phyloP scores from a whole-genome alignment of 192 early-diverging fungal species.

The Bifiguratus adelaidae region DNA sequence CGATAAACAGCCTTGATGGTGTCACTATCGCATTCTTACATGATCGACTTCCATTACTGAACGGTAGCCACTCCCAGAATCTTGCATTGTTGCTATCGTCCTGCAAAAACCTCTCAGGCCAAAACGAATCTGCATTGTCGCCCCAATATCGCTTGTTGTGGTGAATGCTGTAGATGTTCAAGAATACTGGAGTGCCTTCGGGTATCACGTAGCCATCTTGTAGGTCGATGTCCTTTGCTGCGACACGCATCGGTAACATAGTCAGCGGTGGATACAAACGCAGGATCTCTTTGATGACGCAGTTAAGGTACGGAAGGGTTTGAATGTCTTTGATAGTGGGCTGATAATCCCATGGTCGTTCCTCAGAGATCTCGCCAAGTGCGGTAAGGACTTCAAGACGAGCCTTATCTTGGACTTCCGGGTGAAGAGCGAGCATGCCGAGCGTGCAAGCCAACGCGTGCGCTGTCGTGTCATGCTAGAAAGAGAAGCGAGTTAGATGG shows the following conservation, averaged over 20 bases:
- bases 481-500: no score
- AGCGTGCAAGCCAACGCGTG: conserved; percentile 24
- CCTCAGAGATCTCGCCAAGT: neutral
- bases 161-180: conserved; percentile 34
- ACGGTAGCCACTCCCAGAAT: neutral
- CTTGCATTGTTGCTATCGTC: conserved; percentile 1
- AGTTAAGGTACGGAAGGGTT: neutral
- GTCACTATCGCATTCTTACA: no score
- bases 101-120: conserved; percentile 36
- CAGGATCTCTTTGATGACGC: neutral
- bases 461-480: conserved; percentile 16
- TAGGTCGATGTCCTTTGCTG: conserved; percentile 10
- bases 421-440: conserved; percentile 31
- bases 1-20: no score
- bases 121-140: conserved; percentile 23
- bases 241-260: neutral
- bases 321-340: conserved; percentile 6
- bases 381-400: neutral
- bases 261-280: conserved; percentile 1
- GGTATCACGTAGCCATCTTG: conserved; percentile 23
- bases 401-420: no score
- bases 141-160: conserved; percentile 18
- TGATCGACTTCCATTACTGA: neutral
- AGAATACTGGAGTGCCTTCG: conserved; percentile 29
- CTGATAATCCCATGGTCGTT: neutral